These are phyloP conservation scores for Aaosphaeria arxii DNA, from an alignment of 2,329 filamentous ascomycete genomes.

Conservation along the genomic window DNA sequence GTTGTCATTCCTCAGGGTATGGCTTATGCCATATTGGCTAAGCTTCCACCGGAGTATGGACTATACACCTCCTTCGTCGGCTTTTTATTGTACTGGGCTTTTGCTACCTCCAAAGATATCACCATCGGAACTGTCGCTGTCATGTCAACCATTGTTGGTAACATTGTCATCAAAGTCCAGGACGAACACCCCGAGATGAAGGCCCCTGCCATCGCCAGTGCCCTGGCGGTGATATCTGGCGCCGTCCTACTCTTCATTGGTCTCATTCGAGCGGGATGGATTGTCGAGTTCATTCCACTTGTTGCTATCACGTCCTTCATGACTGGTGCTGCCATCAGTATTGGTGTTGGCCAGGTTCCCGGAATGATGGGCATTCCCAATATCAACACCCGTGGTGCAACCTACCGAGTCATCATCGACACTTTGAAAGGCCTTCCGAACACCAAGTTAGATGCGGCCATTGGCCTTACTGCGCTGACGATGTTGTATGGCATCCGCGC, in stretches of 20 bases:
- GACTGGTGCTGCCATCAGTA: slow-evolving; percentile 92
- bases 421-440: slow-evolving; percentile 69
- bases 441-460: slow-evolving; percentile 73
- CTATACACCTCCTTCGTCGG: slow-evolving; percentile 97
- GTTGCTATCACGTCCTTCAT: slow-evolving; percentile 93
- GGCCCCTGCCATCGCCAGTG: slow-evolving; percentile 65
- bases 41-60: slow-evolving; percentile 77
- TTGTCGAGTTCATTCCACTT: slow-evolving; percentile 91
- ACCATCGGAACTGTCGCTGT: slow-evolving; percentile 97
- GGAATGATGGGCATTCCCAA: slow-evolving; percentile 74
- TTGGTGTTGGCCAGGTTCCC: slow-evolving; percentile 79
- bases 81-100: slow-evolving; percentile 93
- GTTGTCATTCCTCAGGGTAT: slow-evolving; percentile 95
- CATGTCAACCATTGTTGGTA: slow-evolving; percentile 86
- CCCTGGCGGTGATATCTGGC: slow-evolving; percentile 75
- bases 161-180: slow-evolving; percentile 65
- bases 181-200: slow-evolving; percentile 45
- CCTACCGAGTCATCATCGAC: slow-evolving; percentile 84
- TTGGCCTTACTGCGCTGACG: slow-evolving; percentile 77
- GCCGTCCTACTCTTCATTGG: slow-evolving; percentile 78
- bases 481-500: slow-evolving; percentile 70
- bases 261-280: slow-evolving; percentile 76
- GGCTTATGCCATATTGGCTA: slow-evolving; percentile 86
- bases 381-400: slow-evolving; percentile 71
- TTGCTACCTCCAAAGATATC: slow-evolving; percentile 97